These are phyloP conservation scores for Penicillium fimorum DNA, from an alignment of 495 filamentous ascomycete species.

Conservation along the genomic window DNA sequence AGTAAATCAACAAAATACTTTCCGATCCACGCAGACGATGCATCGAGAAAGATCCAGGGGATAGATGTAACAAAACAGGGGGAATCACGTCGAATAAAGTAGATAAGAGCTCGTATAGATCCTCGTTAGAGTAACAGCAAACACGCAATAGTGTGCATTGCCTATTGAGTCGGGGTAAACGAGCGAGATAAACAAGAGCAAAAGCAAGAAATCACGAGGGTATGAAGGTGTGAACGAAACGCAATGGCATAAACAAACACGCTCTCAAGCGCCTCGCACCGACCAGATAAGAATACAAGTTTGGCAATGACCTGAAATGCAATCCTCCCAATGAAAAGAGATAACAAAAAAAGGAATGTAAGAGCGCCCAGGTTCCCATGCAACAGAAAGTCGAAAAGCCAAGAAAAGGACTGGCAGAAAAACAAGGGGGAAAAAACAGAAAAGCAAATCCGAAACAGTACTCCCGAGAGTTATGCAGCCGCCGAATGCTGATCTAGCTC, in stretches of 20 bases:
- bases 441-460: constrained; percentile 40
- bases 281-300: constrained; percentile 36
- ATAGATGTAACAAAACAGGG: constrained; percentile 23
- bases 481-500: constrained; percentile 51
- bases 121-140: constrained; percentile 6
- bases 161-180: constrained; percentile 5
- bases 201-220: constrained; percentile 25
- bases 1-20: constrained; percentile 29
- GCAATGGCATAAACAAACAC: constrained; percentile 31
- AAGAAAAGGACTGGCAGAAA: constrained; percentile 15
- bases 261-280: constrained; percentile 23
- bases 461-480: constrained; percentile 46
- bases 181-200: constrained; percentile 16
- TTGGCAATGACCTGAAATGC: constrained; percentile 38
- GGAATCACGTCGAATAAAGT: constrained; percentile 31
- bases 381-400: constrained; percentile 22
- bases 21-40: constrained; percentile 32
- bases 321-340: constrained; percentile 35
- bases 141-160: constrained; percentile 11
- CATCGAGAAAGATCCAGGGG: constrained; percentile 22
- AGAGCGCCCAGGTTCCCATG: constrained; percentile 44
- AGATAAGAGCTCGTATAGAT: constrained; percentile 11
- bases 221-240: constrained; percentile 33
- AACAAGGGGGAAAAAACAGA: constrained; percentile 19
- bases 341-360: constrained; percentile 25